Percentiles rank a stretch among this genome's conserved stretches.
Conservation (phyloP, 2,329 filamentous ascomycete genomes). For the Hypoxylon rubiginosum region DNA sequence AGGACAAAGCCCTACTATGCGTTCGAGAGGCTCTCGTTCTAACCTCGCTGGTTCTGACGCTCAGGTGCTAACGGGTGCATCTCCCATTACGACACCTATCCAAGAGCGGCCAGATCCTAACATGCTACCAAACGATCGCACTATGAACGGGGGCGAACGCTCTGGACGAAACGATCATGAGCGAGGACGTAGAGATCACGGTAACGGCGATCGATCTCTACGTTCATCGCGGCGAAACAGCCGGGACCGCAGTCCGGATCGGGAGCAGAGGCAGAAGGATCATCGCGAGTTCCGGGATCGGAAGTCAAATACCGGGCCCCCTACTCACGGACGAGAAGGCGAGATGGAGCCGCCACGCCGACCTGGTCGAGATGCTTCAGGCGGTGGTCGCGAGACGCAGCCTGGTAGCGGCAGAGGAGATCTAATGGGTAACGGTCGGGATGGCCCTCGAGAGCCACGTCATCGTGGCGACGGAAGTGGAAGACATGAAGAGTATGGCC, state of each 20-base stretch:
- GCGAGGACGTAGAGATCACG: slow-evolving; percentile 57
- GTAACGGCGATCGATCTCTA: slow-evolving; percentile 58
- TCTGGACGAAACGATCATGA: slow-evolving; percentile 54
- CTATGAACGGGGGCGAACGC: slow-evolving; percentile 50
- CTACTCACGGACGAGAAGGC: slow-evolving; percentile 48
- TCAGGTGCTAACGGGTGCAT: slow-evolving; percentile 68
- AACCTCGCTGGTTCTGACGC: slow-evolving; percentile 67
- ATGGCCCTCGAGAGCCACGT: slow-evolving; percentile 49
- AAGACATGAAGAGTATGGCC: slow-evolving; percentile 51
- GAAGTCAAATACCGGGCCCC: slow-evolving; percentile 46
- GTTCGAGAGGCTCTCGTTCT: slow-evolving; percentile 56
- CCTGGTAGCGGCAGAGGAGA: slow-evolving; percentile 41
- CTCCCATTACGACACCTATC: slow-evolving; percentile 63
- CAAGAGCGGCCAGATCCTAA: slow-evolving; percentile 63
- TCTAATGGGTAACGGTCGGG: slow-evolving; percentile 45
- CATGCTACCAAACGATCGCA: slow-evolving; percentile 54
- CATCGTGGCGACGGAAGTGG: slow-evolving; percentile 50
- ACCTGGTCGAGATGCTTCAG: slow-evolving; percentile 47
- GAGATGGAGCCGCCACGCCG: slow-evolving; percentile 50
- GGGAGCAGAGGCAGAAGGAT: slow-evolving; percentile 59
- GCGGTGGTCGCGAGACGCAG: slow-evolving; percentile 40
- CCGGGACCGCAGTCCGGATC: slow-evolving; percentile 62
- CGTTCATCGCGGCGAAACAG: slow-evolving; percentile 62
- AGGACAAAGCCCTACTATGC: slow-evolving; percentile 58
- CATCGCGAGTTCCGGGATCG: slow-evolving; percentile 50